These are phyloP conservation scores for Paramyrothecium roridum DNA, from an alignment of 2,329 filamentous ascomycete genomes.

Conservation along the genomic window DNA sequence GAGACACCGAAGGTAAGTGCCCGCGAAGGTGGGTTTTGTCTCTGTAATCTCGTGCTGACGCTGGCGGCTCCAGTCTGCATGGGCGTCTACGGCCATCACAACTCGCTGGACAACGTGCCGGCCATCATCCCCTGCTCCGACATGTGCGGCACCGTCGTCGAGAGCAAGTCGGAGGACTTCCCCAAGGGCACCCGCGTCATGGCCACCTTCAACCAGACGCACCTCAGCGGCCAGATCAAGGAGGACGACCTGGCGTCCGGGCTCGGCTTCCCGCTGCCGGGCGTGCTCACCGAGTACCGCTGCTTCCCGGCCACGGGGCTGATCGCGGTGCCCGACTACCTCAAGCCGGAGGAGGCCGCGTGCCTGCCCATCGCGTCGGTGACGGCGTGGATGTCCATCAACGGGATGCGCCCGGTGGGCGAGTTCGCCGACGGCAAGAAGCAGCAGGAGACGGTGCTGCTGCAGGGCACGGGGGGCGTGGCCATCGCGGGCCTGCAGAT, in stretches of 20 bases:
- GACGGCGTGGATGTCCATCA: conserved; percentile 65
- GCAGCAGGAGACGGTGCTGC: conserved; percentile 35
- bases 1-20: conserved; percentile 43
- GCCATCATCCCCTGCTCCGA: conserved; percentile 65
- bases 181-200: conserved; percentile 63
- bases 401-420: conserved; percentile 54
- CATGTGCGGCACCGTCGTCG: conserved; percentile 62
- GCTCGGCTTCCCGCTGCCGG: conserved; percentile 57
- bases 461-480: conserved; percentile 55
- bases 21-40: background rate
- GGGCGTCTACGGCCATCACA: conserved; percentile 66
- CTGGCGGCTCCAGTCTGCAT: conserved; percentile 46
- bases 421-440: conserved; percentile 28
- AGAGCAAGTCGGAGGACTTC: conserved; percentile 37
- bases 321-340: conserved; percentile 52
- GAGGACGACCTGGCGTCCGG: conserved; percentile 53
- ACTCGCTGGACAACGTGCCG: conserved; percentile 36
- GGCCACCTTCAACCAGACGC: conserved; percentile 58
- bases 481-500: conserved; percentile 49
- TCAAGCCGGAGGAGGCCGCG: conserved; percentile 56
- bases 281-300: conserved; percentile 56
- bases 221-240: conserved; percentile 57
- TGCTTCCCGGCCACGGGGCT: conserved; percentile 56
- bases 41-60: background rate
- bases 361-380: conserved; percentile 60